Base-by-base conservation (phyloP, 164 flowering plant genomes). In the Liriodendron chinense region DNA sequence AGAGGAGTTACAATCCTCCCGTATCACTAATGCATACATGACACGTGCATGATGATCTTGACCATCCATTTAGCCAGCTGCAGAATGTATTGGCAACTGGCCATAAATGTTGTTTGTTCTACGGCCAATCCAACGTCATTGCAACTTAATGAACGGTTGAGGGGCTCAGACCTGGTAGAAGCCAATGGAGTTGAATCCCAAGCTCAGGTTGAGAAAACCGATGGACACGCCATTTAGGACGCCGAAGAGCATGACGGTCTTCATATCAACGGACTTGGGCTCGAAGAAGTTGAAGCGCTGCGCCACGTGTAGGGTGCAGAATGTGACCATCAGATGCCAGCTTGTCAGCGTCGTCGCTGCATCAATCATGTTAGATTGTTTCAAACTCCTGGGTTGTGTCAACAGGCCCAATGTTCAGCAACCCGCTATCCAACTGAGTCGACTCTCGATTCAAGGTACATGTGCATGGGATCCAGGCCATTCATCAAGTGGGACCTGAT, bases 271-370 rank as follows among this genome's bases (percentile, higher is more conserved):
- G 0, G 96, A 68, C 81, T 94, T 96, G 72, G 77, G 79, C 83
- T 94, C 99, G 24, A 96, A 96, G 26, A 92, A 78, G 49, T 90
- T 94, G 76, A 90, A 85, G 1, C 92, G 88, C 63, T 89, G 88
- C 0, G 99, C 99, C 75, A 82, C 91, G 75, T 94, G 93, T 73
- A 96, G 97, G 5, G 96, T 89, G 88, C 91, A 91, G 79, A 87
- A 96, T 67, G 99, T 96, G 20, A 96, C 98, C 96, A 96, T 89
- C 12, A 96, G 86, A 85, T 96, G 99, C 99, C 99, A 96, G 77
- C 99, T 96, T 7, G 99, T 96, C 25, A 96, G 85, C 47, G 98
- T 94, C 49, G 99, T 96, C 5, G 99, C 99, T 95, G 88, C 81
- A 74, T 34, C 24, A 16, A 72, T 28, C 43, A 47, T 10, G 3